Conservation (phyloP, 768 basidiomycete species). For the Cystobasidium tubakii region DNA sequence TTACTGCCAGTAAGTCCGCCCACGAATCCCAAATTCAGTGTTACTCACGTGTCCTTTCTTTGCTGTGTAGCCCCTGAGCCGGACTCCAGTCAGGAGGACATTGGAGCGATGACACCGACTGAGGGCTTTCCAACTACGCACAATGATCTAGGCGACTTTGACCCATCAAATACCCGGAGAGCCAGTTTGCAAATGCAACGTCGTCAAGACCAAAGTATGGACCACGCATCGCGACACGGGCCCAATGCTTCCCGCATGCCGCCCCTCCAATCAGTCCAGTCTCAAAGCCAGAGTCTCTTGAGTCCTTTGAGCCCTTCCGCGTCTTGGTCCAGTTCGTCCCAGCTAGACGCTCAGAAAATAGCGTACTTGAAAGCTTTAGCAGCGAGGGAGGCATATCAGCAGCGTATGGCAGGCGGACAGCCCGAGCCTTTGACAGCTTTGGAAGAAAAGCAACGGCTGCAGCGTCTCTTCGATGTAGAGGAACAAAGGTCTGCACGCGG, state of each 20-base stretch:
- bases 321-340: neutral
- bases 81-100: neutral
- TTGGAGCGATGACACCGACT: neutral
- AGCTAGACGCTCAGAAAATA: conserved; percentile 28
- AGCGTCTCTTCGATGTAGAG: conserved; percentile 18
- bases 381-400: conserved; percentile 34
- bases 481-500: neutral
- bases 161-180: neutral
- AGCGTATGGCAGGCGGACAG: conserved; percentile 14
- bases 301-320: neutral
- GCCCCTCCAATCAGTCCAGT: neutral
- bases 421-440: conserved; percentile 28
- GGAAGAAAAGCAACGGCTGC: conserved; percentile 28
- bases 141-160: neutral
- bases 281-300: neutral
- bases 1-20: neutral
- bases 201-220: neutral
- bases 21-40: too few relatives aligned
- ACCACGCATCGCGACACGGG: neutral
- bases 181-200: neutral
- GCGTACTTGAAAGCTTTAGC: conserved; percentile 23
- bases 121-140: neutral
- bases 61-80: neutral
- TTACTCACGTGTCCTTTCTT: neutral
- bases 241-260: neutral